Percentiles rank a stretch among this genome's conserved stretches.
phyloP scores from a whole-genome alignment of 2,329 filamentous ascomycete species.

The Acarospora socialis region DNA sequence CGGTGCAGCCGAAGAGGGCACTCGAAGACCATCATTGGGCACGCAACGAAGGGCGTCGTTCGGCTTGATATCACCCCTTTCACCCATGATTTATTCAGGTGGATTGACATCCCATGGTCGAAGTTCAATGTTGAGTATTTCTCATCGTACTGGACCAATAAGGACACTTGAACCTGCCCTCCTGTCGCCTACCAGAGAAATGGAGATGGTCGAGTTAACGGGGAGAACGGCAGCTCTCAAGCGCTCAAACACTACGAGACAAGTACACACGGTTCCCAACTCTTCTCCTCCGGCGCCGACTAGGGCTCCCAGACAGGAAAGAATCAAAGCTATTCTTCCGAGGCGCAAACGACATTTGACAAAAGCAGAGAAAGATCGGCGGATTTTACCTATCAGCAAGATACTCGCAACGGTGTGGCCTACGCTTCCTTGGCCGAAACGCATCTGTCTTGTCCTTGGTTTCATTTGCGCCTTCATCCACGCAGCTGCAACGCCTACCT shows the following conservation, averaged over 20 bases:
- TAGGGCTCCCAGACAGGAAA: not conserved
- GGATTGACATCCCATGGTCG: not conserved
- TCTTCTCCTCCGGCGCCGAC: too few species aligned
- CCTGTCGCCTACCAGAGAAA: not conserved
- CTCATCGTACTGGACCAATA: not conserved
- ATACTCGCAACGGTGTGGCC: constrained; percentile 61
- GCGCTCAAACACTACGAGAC: not conserved
- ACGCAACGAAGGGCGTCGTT: not conserved
- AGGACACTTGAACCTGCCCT: not conserved
- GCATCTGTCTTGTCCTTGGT: constrained; percentile 43
- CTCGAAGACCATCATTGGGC: constrained; percentile 1
- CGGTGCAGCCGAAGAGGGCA: not conserved
- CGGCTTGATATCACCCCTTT: not conserved
- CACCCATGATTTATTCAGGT: not conserved
- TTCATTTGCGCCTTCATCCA: constrained; percentile 48
- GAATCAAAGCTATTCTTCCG: not conserved
- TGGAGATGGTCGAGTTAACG: not conserved
- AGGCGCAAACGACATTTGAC: constrained; percentile 3
- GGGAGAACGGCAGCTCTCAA: not conserved
- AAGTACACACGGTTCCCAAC: too few species aligned
- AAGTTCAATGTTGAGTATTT: not conserved
- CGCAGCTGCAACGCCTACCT: constrained; percentile 55
- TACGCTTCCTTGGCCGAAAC: constrained; percentile 38
- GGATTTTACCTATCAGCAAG: constrained; percentile 26
- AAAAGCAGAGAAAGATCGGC: constrained; percentile 2